Base-by-base conservation (phyloP, 2,329 filamentous ascomycete genomes). In the Fusarium oligoseptatum region DNA sequence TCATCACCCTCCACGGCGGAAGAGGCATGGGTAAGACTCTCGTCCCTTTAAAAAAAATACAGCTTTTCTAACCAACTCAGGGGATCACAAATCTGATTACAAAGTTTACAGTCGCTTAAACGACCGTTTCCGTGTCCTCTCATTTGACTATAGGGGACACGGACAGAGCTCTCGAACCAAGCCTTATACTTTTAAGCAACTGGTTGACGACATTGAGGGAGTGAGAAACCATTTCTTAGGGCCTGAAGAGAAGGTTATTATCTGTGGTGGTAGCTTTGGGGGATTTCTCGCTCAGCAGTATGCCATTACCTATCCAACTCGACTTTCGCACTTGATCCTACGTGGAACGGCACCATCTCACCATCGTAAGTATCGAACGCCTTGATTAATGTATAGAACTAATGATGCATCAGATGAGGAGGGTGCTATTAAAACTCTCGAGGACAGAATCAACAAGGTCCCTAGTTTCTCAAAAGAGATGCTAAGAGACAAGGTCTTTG, bases 191-290 rank as follows among this genome's bases (percentile, higher is more conserved):
- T 75, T 75, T 34, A 62, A 64, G 14, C 73, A 75, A 20, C 32
- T 75, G 8, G 73, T 75, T 10, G 73, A 75, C 5, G 73, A 75
- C 4, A 70, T 75, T 11, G 73, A 75, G 20, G 66, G 57, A 5
- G 10, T 75, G 8, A 66, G 71, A 17, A 17, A 36, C 2, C 66
- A 70, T n/a, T 70, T 75, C n/a, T 55, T 64, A 9, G 61, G 58
- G 1, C 56, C 41, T 3, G 68, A 70, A 4, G 52, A 60, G 15
- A 55, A 60, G 12, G 71, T 68, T 0, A 74, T 75, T 14, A 64
- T 75, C 7, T 75, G 73, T 12, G 73, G 73, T 4, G 73, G 73
- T 2, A 75, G 73, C 20, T 75, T 75, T 64, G 73, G 73, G 6
- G 71, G 73, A 3, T 75, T 75, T 14, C 66, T 75, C 3, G 73